Evolutionary conservation across 2,329 filamentous ascomycete genomes (phyloP).

Genomic region (Diaporthe humulicola): DNA sequence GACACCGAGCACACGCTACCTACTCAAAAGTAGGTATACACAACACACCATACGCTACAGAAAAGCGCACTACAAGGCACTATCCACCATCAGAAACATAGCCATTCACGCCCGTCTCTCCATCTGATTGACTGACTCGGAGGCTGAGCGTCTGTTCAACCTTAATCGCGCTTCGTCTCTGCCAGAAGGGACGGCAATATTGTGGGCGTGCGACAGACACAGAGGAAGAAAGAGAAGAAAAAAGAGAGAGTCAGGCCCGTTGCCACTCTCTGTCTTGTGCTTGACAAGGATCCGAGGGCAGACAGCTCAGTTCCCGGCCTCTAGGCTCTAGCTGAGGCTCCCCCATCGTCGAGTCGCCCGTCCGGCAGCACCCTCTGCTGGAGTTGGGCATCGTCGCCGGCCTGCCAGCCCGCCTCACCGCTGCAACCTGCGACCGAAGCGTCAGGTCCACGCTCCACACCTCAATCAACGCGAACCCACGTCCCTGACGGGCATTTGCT

Average conservation of each 20-base stretch:
- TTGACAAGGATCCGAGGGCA: background rate
- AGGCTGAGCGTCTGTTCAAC: background rate
- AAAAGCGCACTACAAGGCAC: background rate
- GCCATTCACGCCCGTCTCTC: background rate
- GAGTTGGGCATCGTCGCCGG: slow-evolving; percentile 26
- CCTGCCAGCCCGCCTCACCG: slow-evolving; percentile 33
- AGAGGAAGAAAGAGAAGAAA: background rate
- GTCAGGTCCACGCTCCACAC: slow-evolving; percentile 35
- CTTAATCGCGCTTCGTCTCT: slow-evolving; percentile 1
- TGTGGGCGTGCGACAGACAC: background rate
- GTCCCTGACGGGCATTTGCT: slow-evolving; percentile 36
- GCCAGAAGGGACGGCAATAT: background rate
- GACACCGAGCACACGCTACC: slow-evolving; percentile 21
- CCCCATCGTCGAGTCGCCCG: background rate
- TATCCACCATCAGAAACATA: slow-evolving; percentile 6
- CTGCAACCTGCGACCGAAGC: slow-evolving; percentile 31
- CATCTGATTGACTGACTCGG: slow-evolving; percentile 11
- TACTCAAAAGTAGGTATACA: too few species aligned
- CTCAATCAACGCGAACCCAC: slow-evolving; percentile 19
- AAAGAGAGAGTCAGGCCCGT: background rate
- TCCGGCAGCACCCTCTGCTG: background rate
- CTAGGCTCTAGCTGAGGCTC: background rate
- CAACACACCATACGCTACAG: background rate
- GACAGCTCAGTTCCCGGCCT: background rate
- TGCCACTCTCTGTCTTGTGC: background rate